Conservation (phyloP, 1,284 basidiomycete genomes). For the Kalmanozyma brasiliensis region DNA sequence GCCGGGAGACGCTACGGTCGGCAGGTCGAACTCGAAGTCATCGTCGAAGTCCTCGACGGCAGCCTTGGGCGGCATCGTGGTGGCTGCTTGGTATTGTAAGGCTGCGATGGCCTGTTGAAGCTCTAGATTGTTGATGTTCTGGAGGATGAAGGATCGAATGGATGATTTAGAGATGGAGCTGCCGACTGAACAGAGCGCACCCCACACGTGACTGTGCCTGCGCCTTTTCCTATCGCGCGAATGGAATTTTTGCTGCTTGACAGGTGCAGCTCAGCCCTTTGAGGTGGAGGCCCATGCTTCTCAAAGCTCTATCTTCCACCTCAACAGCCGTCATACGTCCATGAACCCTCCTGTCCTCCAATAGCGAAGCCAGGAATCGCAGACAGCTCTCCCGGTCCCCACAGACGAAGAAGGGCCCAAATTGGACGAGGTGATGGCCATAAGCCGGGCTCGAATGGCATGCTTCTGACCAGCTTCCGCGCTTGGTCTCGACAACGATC, state of each 20-base stretch:
- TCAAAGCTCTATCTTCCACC: neutral
- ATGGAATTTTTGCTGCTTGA: conserved; percentile 36
- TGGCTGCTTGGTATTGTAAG: neutral
- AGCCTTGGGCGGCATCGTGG: conserved; percentile 50
- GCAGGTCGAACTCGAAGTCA: conserved; percentile 66
- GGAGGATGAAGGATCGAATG: neutral
- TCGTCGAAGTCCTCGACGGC: conserved; percentile 67
- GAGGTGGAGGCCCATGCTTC: conserved; percentile 19
- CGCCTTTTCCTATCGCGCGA: conserved; percentile 22
- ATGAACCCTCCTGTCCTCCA: too few species aligned
- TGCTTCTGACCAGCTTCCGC: conserved; percentile 33
- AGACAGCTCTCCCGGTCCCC: too few species aligned
- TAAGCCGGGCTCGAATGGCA: conserved; percentile 19
- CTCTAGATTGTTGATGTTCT: neutral
- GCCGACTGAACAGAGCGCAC: conserved; percentile 13
- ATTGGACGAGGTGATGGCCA: conserved; percentile 14
- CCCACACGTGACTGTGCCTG: conserved; percentile 25
- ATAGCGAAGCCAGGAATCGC: too few species aligned
- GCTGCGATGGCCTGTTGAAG: neutral
- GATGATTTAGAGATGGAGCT: conserved; percentile 8
- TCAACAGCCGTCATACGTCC: neutral
- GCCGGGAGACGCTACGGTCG: conserved; percentile 45
- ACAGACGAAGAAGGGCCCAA: too few species aligned
- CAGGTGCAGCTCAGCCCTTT: neutral
- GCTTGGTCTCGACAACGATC: conserved; percentile 20